phyloP scores from a whole-genome alignment of 2,329 filamentous ascomycete genomes.

The Alternaria brassicae region DNA sequence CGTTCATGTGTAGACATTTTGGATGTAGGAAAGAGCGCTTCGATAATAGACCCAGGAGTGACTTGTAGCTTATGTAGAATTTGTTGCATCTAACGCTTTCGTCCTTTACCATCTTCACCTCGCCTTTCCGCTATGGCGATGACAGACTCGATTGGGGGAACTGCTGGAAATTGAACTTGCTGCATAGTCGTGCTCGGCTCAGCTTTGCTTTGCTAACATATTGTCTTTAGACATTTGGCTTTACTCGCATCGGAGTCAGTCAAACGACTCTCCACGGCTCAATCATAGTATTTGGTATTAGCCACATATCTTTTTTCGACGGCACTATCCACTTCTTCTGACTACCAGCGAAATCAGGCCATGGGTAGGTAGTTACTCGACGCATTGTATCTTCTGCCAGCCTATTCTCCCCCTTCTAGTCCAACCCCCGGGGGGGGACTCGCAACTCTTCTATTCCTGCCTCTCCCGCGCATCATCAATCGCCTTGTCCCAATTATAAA shows the following conservation, averaged over 20 bases:
- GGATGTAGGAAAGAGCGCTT: background rate
- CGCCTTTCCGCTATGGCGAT: background rate
- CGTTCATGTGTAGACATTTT: background rate
- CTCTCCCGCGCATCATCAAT: slow-evolving; percentile 41
- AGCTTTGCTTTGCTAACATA: background rate
- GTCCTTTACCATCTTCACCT: background rate
- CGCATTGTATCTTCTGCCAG: background rate
- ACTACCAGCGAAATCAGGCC: background rate
- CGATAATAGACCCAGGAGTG: too few relatives aligned
- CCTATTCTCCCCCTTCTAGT: background rate
- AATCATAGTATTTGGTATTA: background rate
- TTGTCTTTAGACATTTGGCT: background rate
- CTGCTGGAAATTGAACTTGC: too few relatives aligned
- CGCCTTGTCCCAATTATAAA: slow-evolving; percentile 42
- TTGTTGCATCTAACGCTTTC: background rate
- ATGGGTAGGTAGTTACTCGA: background rate
- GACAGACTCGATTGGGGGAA: too few relatives aligned
- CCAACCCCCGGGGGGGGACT: background rate
- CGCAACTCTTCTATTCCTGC: slow-evolving; percentile 25
- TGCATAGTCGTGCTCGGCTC: too few relatives aligned
- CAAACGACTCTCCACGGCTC: background rate
- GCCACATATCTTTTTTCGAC: background rate
- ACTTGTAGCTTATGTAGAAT: background rate
- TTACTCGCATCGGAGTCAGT: background rate
- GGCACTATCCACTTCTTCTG: background rate